Conservation (phyloP, 768 basidiomycete species). For the Wakefieldia striispora region DNA sequence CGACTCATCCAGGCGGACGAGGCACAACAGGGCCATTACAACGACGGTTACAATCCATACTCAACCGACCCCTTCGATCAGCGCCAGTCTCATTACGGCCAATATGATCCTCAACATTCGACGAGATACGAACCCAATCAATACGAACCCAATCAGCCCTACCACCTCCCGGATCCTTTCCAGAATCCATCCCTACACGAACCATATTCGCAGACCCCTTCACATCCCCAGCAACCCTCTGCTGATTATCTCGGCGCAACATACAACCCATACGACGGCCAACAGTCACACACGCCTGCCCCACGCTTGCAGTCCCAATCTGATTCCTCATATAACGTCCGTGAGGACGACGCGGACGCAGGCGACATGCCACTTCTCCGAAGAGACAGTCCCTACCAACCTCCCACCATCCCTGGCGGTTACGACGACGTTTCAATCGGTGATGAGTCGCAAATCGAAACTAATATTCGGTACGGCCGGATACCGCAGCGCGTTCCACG, state of each 20-base stretch:
- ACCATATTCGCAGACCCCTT: constrained; percentile 20
- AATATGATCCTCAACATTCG: constrained; percentile 33
- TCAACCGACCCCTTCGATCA: constrained; percentile 43
- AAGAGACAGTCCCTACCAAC: constrained; percentile 36
- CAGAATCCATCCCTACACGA: constrained; percentile 24
- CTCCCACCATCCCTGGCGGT: constrained; percentile 44
- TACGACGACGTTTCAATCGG: constrained; percentile 33
- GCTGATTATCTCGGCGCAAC: constrained; percentile 14
- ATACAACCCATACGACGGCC: constrained; percentile 23
- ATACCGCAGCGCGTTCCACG: constrained; percentile 90
- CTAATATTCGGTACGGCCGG: constrained; percentile 80
- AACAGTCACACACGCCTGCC: constrained; percentile 15
- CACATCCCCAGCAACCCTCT: constrained; percentile 20
- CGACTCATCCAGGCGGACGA: constrained; percentile 57
- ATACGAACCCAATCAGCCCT: constrained; percentile 32
- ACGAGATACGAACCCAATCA: constrained; percentile 33
- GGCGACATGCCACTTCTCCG: constrained; percentile 69
- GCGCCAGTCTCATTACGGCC: constrained; percentile 28
- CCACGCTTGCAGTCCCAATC: constrained; percentile 28
- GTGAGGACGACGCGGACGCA: constrained; percentile 45
- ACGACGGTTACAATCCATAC: constrained; percentile 64
- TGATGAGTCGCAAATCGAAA: constrained; percentile 38
- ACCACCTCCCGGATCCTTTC: constrained; percentile 41
- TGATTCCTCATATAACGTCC: constrained; percentile 38
- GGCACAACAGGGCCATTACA: constrained; percentile 59